Conservation (phyloP, 1,284 basidiomycete genomes). For the Irpex sp. region DNA sequence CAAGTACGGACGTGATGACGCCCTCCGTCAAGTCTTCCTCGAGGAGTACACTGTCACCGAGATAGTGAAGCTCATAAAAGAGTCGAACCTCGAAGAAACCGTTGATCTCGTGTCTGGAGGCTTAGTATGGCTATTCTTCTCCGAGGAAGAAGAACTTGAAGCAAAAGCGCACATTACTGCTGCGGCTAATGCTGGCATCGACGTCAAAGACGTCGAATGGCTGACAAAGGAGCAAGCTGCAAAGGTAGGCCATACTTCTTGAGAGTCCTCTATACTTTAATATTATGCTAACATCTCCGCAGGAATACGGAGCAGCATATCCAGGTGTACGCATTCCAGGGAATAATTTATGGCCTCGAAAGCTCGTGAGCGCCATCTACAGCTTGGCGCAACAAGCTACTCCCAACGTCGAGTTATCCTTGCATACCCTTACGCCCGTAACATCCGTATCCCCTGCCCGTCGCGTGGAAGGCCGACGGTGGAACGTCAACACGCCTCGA, state of each 20-base stretch:
- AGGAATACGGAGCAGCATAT: slow-evolving; percentile 54
- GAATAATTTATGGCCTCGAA: slow-evolving; percentile 74
- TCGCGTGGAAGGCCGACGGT: slow-evolving; percentile 28
- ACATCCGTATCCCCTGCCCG: slow-evolving; percentile 32
- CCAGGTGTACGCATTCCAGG: slow-evolving; percentile 47
- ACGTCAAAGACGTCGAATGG: slow-evolving; percentile 41
- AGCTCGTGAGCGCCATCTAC: slow-evolving; percentile 66
- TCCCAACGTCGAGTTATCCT: slow-evolving; percentile 34
- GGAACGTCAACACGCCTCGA: slow-evolving; percentile 53
- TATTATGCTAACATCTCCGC: not conserved
- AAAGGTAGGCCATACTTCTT: not conserved
- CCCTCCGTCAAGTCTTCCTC: slow-evolving; percentile 46
- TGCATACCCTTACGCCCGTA: slow-evolving; percentile 72
- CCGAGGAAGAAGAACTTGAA: slow-evolving; percentile 34
- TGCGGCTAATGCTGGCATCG: slow-evolving; percentile 48
- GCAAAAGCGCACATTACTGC: slow-evolving; percentile 43
- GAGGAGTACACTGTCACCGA: slow-evolving; percentile 51
- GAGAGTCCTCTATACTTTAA: too few relatives aligned
- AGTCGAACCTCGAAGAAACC: slow-evolving; percentile 34
- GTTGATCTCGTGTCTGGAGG: slow-evolving; percentile 63
- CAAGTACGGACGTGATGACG: slow-evolving; percentile 46
- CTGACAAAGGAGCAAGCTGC: slow-evolving; percentile 45
- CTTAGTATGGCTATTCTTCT: slow-evolving; percentile 46
- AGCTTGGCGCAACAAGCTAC: slow-evolving; percentile 32
- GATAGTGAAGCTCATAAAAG: slow-evolving; percentile 47